phyloP scores from a whole-genome alignment of 768 basidiomycete genomes.

The Lyophyllum semitale region DNA sequence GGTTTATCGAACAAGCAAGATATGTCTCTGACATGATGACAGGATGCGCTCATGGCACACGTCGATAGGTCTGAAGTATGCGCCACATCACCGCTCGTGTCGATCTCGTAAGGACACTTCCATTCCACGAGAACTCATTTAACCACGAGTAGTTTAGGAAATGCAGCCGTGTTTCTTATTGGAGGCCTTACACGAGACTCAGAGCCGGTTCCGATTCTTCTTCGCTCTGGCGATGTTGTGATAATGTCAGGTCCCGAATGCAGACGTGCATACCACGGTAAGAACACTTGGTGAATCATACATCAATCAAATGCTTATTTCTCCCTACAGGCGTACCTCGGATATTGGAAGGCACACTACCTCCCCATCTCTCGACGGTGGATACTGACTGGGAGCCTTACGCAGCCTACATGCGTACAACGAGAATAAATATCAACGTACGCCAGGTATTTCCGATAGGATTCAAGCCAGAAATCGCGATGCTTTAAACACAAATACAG shows the following conservation, averaged over 20 bases:
- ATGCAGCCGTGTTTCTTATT: conserved; percentile 87
- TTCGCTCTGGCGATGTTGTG: conserved; percentile 89
- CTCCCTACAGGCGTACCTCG: conserved; percentile 78
- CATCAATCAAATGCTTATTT: background rate
- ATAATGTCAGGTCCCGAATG: conserved; percentile 91
- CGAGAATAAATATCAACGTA: conserved; percentile 90
- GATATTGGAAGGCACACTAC: conserved; percentile 80
- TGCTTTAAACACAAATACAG: background rate
- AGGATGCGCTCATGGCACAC: conserved; percentile 95
- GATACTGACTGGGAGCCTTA: conserved; percentile 60
- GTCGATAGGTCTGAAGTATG: conserved; percentile 97
- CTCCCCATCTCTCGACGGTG: conserved; percentile 51
- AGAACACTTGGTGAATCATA: conserved; percentile 16
- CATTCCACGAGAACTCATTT: background rate
- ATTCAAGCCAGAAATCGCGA: conserved; percentile 39
- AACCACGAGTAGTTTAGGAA: conserved; percentile 68
- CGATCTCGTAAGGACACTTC: conserved; percentile 74
- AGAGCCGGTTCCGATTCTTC: conserved; percentile 76
- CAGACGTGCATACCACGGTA: conserved; percentile 90
- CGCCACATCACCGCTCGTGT: conserved; percentile 88
- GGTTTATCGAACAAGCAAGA: background rate
- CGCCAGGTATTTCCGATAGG: conserved; percentile 84
- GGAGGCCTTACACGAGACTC: conserved; percentile 80
- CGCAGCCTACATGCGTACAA: conserved; percentile 61
- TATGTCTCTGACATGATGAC: background rate